Evolutionary conservation across 2,329 filamentous ascomycete genomes (phyloP), one percentile per base, ranked within the genome.

Genomic region (Kalmusia sp.): DNA sequence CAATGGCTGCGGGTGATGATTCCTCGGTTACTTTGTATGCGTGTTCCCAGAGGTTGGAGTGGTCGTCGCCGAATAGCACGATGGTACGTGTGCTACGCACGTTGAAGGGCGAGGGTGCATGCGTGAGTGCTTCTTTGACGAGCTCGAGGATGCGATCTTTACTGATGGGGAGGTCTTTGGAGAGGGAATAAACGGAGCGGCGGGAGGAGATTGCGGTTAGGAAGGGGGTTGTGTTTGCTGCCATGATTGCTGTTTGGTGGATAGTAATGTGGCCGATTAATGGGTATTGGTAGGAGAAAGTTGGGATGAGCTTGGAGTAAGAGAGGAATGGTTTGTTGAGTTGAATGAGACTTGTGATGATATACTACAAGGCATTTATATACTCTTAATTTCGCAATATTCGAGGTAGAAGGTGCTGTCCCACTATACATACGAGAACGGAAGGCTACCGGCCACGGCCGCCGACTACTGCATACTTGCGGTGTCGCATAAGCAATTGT

Each of bases 41-140:
- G 15, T 62, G 45, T 7, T 65, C 52, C 67, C 68, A 69, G 19
- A 69, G 58, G 19, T 61, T 59, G 21, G 49, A 50, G 44, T 69
- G 67, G 12, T 66, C 58, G 4, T 54, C 54, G 25, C 61, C 61
- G 24, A 69, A 64, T n/a, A 69, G 55, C 15, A 70, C 54, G n/a
- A 70, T 59, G 33, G 51, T 57, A 35, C 67, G 64, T 25, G 58
- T 49, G 55, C 62, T 68, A 31, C 66, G 67, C n/a, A 65, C 61
- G 46, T 70, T 68, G 63, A 69, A 70, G 4, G 68, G 57, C 2
- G 64, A 68, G 15, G 65, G 68, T 6, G 62, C 57, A 40, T 69
- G 58, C 17, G 62, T 61, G 24, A 70, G 52, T 0, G 64, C 61
- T 12, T 68, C 54, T 22, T 62, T 53, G 9, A 69, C 57, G 21